Evolutionary conservation across 1,139 yeast species (phyloP).

Genomic region (Yamadazyma triangularis): DNA sequence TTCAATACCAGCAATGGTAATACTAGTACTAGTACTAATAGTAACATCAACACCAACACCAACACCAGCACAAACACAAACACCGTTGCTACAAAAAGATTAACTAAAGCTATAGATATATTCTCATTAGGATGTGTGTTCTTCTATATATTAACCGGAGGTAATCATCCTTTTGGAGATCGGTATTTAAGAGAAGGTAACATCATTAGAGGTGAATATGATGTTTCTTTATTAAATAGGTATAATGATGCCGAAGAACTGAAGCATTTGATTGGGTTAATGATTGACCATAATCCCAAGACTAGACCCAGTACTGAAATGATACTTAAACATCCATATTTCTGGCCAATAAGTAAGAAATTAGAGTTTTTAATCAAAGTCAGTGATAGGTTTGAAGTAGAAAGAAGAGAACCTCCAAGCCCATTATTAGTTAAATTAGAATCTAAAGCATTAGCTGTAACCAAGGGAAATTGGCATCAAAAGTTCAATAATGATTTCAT

Average conservation of each 20-base stretch:
- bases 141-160: conserved; percentile 77
- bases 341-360: conserved; percentile 76
- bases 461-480: conserved; percentile 72
- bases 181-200: conserved; percentile 83
- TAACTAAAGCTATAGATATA: conserved; percentile 89
- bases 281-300: conserved; percentile 68
- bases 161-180: conserved; percentile 94
- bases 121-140: conserved; percentile 95
- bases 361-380: conserved; percentile 80
- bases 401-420: conserved; percentile 83
- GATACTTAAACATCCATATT: conserved; percentile 79
- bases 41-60: background rate
- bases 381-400: conserved; percentile 88
- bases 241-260: conserved; percentile 59
- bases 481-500: conserved; percentile 66
- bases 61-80: conserved; percentile 4
- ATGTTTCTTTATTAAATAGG: conserved; percentile 41
- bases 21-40: conserved; percentile 2
- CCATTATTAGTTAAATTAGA: conserved; percentile 60
- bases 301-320: conserved; percentile 67
- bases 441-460: conserved; percentile 45
- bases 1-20: conserved; percentile 10
- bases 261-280: conserved; percentile 60
- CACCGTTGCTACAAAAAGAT: conserved; percentile 43
- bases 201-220: conserved; percentile 69